Evolutionary conservation across 768 basidiomycete genomes (phyloP), one percentile per base, ranked within the genome.

Genomic region (Podaxis sp.): DNA sequence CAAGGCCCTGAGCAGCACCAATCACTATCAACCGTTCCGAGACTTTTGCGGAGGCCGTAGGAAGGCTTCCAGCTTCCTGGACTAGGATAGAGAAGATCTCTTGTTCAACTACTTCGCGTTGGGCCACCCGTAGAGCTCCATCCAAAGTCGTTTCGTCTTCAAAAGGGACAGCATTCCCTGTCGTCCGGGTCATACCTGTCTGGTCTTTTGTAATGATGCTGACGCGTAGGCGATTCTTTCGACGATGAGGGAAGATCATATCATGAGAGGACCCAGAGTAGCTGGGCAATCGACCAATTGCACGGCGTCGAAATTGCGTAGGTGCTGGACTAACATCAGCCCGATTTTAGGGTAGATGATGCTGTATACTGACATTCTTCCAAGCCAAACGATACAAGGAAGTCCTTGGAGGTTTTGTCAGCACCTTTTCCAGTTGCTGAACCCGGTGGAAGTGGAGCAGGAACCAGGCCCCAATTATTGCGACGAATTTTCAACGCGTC

Each of bases 321-420:
- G 87, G 82, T 24, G 92, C 92, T 95, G 65, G 40, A 46, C 33
- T n/a, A 55, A 24, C 50, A 50, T 55, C 59, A 36, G 64, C 30
- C 17, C 59, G 26, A n/a, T 26, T 8, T 63, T 37, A 7, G 11
- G 54, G 2, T 26, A 28, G 36, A 49, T 40, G 40, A 37, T 26
- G 6, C 59, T 11, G 30, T 22, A 51, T 11, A 80, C 89, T 36
- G 61, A 94, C 93, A 90, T 77, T 91, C 88, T 75, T 93, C 91
- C 11, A 95, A 74, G 12, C 91, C 91, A 68, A 87, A 93, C 2
- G 90, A 87, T 60, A 95, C 80, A 51, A 91, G 73, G 68, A 94
- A 92, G 68, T 95, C 93, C 66, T 87, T 92, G 0, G 89, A 84
- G 3, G 91, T 89, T 74, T 84, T 87, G 69, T 93, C 92, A 7